Conservation (phyloP, 139 green algal species). For the Tetradesmus lagerheimii region DNA sequence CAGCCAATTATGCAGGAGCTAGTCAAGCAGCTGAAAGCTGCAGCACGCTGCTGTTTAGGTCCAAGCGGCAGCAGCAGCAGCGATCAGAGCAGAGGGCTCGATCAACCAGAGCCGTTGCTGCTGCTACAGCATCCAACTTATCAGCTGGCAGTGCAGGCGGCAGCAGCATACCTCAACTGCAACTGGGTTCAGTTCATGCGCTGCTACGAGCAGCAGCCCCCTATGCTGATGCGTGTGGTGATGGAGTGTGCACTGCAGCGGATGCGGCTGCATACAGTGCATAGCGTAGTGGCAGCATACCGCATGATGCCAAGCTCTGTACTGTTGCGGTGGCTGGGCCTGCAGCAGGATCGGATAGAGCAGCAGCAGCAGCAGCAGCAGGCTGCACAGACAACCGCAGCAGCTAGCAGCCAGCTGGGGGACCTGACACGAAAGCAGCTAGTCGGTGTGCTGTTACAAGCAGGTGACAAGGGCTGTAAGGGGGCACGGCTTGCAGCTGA, state of each 20-base stretch:
- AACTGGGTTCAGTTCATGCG: slow-evolving; percentile 10
- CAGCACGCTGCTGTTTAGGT: background rate
- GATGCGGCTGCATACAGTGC: background rate
- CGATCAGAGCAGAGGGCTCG: background rate
- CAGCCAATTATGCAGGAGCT: background rate
- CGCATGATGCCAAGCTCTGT: slow-evolving; percentile 4
- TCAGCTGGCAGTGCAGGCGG: background rate
- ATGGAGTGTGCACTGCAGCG: background rate
- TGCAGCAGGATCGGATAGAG: background rate
- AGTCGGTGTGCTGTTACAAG: background rate
- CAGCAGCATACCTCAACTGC: background rate
- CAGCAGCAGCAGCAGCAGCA: slow-evolving; percentile 12
- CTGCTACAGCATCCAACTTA: slow-evolving; percentile 4
- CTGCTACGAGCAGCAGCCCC: background rate
- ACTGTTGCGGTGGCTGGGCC: background rate
- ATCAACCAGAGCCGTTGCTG: background rate
- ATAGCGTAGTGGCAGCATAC: background rate
- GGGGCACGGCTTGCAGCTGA: background rate
- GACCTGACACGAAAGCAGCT: background rate
- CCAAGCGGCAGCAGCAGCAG: background rate
- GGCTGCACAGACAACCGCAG: background rate
- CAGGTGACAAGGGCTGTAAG: slow-evolving; percentile 14
- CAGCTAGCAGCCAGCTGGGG: background rate
- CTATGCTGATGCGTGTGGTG: background rate
- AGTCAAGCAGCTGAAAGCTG: background rate